Conservation (phyloP, 768 basidiomycete genomes). For the Cubamyces lactineus region DNA sequence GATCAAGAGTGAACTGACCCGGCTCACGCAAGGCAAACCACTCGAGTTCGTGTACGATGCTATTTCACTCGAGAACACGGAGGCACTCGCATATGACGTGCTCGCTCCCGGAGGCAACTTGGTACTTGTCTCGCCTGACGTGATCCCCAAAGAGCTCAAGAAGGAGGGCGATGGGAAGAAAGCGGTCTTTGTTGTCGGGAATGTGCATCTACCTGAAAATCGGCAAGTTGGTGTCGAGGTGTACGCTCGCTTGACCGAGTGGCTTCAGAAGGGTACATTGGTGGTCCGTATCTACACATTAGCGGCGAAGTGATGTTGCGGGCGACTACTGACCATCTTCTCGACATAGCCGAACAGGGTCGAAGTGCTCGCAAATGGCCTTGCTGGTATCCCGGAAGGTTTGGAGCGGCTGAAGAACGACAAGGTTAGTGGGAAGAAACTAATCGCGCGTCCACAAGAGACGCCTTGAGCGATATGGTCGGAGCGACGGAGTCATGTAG, state of each 20-base stretch:
- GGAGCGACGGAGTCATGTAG: too few relatives aligned
- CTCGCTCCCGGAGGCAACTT: constrained; percentile 27
- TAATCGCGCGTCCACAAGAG: too few relatives aligned
- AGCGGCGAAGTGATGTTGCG: not conserved
- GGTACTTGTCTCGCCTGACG: constrained; percentile 21
- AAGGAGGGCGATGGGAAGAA: constrained; percentile 19
- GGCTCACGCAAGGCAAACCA: constrained; percentile 23
- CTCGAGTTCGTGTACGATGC: constrained; percentile 29
- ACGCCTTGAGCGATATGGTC: too few relatives aligned
- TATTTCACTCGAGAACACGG: constrained; percentile 27
- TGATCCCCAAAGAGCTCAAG: constrained; percentile 11
- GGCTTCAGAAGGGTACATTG: constrained; percentile 23
- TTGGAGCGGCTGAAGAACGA: constrained; percentile 4
- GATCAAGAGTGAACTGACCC: constrained; percentile 7
- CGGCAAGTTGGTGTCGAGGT: constrained; percentile 17
- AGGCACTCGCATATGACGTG: constrained; percentile 23
- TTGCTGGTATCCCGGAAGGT: constrained; percentile 27
- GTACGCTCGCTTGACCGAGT: constrained; percentile 22
- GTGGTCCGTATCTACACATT: constrained; percentile 18
- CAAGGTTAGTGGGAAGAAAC: too few relatives aligned
- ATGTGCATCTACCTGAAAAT: constrained; percentile 15
- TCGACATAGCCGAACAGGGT: constrained; percentile 29
- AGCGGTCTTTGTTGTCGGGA: constrained; percentile 12
- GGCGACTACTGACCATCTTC: not conserved
- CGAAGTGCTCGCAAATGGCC: constrained; percentile 28